Conservation (phyloP, 169 alveolate species). For the Plasmodium gallinaceum region DNA sequence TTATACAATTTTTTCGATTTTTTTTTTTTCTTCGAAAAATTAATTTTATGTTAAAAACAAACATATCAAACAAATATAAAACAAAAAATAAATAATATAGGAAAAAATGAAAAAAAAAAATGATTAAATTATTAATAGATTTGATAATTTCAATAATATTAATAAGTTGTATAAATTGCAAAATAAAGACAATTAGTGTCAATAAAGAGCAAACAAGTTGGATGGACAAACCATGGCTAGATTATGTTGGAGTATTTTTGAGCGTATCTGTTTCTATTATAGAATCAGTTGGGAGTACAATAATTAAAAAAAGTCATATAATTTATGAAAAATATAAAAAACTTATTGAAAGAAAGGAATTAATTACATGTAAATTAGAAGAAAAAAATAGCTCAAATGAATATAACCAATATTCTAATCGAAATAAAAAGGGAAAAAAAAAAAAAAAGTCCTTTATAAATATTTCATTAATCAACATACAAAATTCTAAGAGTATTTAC, state of each 20-base stretch:
- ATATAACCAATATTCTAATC: background rate
- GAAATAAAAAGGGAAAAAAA: background rate
- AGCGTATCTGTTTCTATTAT: conserved; percentile 14
- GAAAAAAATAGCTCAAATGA: background rate
- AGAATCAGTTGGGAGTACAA: conserved; percentile 36
- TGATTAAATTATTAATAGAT: too few species aligned
- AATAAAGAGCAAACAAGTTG: background rate
- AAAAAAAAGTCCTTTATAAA: conserved; percentile 30
- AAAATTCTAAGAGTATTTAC: conserved; percentile 2
- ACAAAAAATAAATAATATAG: too few species aligned
- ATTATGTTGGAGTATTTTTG: conserved; percentile 21
- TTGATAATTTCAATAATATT: background rate
- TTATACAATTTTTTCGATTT: too few species aligned
- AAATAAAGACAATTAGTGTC: background rate
- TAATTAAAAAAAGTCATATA: conserved; percentile 32
- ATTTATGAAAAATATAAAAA: conserved; percentile 35
- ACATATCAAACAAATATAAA: too few species aligned
- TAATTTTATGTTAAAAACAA: too few species aligned
- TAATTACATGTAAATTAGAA: background rate
- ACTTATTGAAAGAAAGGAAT: conserved; percentile 1
- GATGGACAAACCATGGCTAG: conserved; percentile 13
- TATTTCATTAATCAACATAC: conserved; percentile 31
- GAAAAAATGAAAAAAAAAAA: too few species aligned
- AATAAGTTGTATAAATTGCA: conserved; percentile 3
- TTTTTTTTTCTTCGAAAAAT: too few species aligned